phyloP scores from a whole-genome alignment of 805 yeast species.

The Millerozyma acaciae region DNA sequence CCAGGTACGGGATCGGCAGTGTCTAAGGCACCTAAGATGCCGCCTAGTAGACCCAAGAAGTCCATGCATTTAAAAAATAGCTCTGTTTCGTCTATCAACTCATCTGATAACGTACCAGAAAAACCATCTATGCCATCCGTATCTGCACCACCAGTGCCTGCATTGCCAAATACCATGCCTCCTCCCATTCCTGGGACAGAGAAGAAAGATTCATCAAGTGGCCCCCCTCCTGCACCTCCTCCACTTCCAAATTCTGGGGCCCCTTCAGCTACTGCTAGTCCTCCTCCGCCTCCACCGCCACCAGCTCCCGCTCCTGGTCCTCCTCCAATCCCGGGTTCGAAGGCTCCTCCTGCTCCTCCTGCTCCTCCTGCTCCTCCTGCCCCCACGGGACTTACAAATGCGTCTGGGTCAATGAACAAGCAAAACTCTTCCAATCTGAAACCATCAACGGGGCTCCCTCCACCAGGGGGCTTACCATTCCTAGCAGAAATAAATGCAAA shows the following conservation, averaged over 20 bases:
- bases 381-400: conserved; percentile 14
- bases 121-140: conserved; percentile 13
- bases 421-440: conserved; percentile 1
- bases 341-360: conserved; percentile 14
- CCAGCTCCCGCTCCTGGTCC: conserved; percentile 11
- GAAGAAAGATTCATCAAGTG: too few species aligned
- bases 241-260: conserved; percentile 14
- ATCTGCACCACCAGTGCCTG: conserved; percentile 13
- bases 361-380: conserved; percentile 7
- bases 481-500: conserved; percentile 55
- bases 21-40: conserved; percentile 27
- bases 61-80: conserved; percentile 28
- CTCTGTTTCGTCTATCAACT: conserved; percentile 18
- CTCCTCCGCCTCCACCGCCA: conserved; percentile 16
- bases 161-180: conserved; percentile 7
- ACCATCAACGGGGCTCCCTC: conserved; percentile 12
- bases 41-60: conserved; percentile 39
- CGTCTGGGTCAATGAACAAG: conserved; percentile 7
- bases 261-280: conserved; percentile 12
- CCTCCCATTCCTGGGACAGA: conserved; percentile 16
- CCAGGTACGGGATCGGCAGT: conserved; percentile 6
- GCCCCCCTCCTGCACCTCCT: conserved; percentile 13
- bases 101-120: conserved; percentile 11
- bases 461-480: conserved; percentile 50
- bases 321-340: conserved; percentile 9